A percentile compares a stretch with the other conserved stretches of the same genome.
Conservation (phyloP, 768 basidiomycete species). For the Chalciporus piperatus region DNA sequence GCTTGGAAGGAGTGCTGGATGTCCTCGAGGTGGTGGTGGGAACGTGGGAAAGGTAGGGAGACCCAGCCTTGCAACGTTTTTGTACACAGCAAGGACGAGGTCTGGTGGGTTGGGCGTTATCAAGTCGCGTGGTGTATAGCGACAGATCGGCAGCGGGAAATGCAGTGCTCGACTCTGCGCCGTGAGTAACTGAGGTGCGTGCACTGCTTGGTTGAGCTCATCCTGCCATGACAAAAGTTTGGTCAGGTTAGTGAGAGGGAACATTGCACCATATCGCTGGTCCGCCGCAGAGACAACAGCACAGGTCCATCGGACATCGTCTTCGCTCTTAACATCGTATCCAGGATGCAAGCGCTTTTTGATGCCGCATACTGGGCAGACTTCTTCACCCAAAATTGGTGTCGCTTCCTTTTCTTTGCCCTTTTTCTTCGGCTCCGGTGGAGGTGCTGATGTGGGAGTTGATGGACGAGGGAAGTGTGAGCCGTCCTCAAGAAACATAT, state of each 20-base stretch:
- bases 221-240: slow-evolving; percentile 12
- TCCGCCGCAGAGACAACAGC: slow-evolving; percentile 21
- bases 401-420: slow-evolving; percentile 23
- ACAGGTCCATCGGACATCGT: slow-evolving; percentile 22
- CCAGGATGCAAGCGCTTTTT: slow-evolving; percentile 27
- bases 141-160: slow-evolving; percentile 10
- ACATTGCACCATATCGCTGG: slow-evolving; percentile 14
- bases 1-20: slow-evolving; percentile 7
- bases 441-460: slow-evolving; percentile 6
- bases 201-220: slow-evolving; percentile 18
- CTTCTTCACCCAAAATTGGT: slow-evolving; percentile 20
- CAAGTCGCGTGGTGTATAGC: slow-evolving; percentile 22
- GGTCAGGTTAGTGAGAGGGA: slow-evolving; percentile 20
- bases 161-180: slow-evolving; percentile 2
- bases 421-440: slow-evolving; percentile 23
- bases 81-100: slow-evolving; percentile 30
- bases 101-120: slow-evolving; percentile 22
- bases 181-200: slow-evolving; percentile 3
- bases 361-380: slow-evolving; percentile 27
- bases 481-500: slow-evolving; percentile 43
- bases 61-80: slow-evolving; percentile 13
- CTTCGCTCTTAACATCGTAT: slow-evolving; percentile 23
- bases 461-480: slow-evolving; percentile 36
- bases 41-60: slow-evolving; percentile 22
- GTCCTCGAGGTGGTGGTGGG: slow-evolving; percentile 6